Evolutionary conservation across 1,284 basidiomycete species (phyloP), one percentile per base, ranked within the genome.

Genomic region (Boletus smithii): DNA sequence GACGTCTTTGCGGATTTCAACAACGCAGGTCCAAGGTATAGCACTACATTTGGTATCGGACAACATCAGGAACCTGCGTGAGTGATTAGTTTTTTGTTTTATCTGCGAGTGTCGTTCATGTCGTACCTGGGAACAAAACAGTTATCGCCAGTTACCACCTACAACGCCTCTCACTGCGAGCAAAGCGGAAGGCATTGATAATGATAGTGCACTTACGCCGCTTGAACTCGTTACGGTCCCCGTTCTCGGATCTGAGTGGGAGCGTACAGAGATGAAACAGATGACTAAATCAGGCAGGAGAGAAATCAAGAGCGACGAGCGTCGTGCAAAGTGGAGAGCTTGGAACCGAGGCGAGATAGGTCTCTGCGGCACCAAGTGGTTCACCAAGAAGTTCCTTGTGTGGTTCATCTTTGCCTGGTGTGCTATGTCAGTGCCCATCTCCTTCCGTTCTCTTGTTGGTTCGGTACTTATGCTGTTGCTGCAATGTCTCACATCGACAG

Each of bases 1-100:
- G 88, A 95, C 61, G 83, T 95, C 30, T 90, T 85, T 62, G 89
- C 91, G 8, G 91, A 95, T 70, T 95, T 95, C 67, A 93, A 95
- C 71, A 94, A 93, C 56, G 65, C 79, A 5, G 91, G 91, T 0
- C 91, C 90, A 17, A 74, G 77, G 53, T 94, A 93, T 66, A 86
- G 86, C 58, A 67, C 71, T 36, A 74, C 80, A 18, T 80, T 85
- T 62, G 75, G 67, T 20, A 50, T 68, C 8, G 65, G 64, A 57
- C 54, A 66, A 42, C 56, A 62, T 29, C 59, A 66, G 35, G 66
- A 69, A 27, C 57, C 66, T 35, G 70, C 59, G 73, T 77, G 48
- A 54, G 69, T 62, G 38, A n/a, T 46, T 16, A 14, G 11, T 17
- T 23, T 4, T 16, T n/a, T 50, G 17, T 23, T 6, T 31, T 14